phyloP scores from a whole-genome alignment of 345 rosid species.

The Bretschneidera sinensis region DNA sequence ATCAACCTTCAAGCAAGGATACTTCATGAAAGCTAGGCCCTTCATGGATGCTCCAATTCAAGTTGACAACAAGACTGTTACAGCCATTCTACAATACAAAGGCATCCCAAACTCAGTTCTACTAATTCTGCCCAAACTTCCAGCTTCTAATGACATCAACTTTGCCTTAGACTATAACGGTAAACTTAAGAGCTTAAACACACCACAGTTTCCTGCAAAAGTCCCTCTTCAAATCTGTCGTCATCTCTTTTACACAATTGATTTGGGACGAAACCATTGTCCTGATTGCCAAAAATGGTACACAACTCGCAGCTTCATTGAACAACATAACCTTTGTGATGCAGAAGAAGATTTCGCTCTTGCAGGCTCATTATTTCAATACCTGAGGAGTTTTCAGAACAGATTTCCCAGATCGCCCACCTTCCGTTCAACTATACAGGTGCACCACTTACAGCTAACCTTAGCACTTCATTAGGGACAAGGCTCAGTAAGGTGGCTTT shows the following conservation, averaged over 20 bases:
- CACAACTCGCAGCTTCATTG: slow-evolving; percentile 44
- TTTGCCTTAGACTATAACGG: too few species aligned
- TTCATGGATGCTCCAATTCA: slow-evolving; percentile 51
- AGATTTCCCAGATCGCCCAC: slow-evolving; percentile 53
- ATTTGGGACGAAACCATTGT: slow-evolving; percentile 56
- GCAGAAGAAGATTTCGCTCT: slow-evolving; percentile 50
- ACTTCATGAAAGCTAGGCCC: slow-evolving; percentile 56
- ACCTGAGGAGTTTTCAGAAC: slow-evolving; percentile 44
- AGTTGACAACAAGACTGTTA: slow-evolving; percentile 51
- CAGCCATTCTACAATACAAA: slow-evolving; percentile 48
- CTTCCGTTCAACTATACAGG: slow-evolving; percentile 50
- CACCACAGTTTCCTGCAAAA: slow-evolving; percentile 54
- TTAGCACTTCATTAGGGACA: slow-evolving; percentile 43
- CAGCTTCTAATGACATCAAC: too few species aligned
- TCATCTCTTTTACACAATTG: slow-evolving; percentile 43
- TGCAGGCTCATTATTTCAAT: slow-evolving; percentile 57
- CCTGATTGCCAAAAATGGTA: slow-evolving; percentile 61
- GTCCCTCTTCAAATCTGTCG: slow-evolving; percentile 58
- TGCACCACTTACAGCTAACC: slow-evolving; percentile 44
- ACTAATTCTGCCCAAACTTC: too few species aligned
- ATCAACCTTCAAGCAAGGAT: slow-evolving; percentile 45
- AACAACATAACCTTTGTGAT: slow-evolving; percentile 63
- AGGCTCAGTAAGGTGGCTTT: slow-evolving; percentile 46
- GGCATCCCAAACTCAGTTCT: too few species aligned
- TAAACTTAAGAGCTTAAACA: too few species aligned